Conservation (phyloP, 371 early-diverging fungal genomes). For the Dinochytrium kinnereticum region DNA sequence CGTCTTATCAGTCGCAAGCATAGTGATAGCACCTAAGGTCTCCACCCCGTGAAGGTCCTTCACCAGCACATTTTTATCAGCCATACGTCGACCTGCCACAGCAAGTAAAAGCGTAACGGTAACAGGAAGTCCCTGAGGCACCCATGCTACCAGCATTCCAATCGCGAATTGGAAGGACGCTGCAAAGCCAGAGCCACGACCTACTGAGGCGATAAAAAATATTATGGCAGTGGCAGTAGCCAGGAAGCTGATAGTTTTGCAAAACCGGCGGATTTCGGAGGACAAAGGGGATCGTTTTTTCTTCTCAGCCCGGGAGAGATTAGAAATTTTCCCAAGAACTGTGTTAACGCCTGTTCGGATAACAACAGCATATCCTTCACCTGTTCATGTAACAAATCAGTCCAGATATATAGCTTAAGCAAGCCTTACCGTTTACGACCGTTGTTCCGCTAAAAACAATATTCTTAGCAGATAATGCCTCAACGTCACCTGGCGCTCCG, state of each 20-base stretch:
- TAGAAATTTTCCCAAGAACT: constrained; percentile 54
- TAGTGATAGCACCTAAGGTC: constrained; percentile 59
- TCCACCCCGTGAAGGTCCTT: constrained; percentile 64
- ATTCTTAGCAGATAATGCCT: constrained; percentile 53
- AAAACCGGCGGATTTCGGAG: constrained; percentile 53
- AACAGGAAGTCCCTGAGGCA: constrained; percentile 59
- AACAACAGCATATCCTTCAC: constrained; percentile 59
- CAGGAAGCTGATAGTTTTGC: constrained; percentile 51
- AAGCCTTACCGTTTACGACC: constrained; percentile 41
- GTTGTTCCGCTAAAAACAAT: constrained; percentile 53
- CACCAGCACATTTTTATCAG: constrained; percentile 53
- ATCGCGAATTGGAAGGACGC: constrained; percentile 46
- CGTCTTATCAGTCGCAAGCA: constrained; percentile 64
- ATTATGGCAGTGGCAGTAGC: constrained; percentile 52
- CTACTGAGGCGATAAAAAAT: constrained; percentile 53
- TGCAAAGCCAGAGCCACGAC: constrained; percentile 42
- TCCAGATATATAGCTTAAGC: background rate
- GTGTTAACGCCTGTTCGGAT: constrained; percentile 54
- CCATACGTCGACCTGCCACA: constrained; percentile 55
- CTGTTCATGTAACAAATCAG: constrained; percentile 28
- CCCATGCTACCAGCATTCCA: constrained; percentile 58
- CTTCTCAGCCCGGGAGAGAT: constrained; percentile 37
- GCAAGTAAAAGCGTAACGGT: constrained; percentile 60
- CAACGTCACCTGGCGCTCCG: constrained; percentile 23
- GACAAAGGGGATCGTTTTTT: constrained; percentile 45